Evolutionary conservation across 257 asterid species (phyloP).

Genomic region (Salvia splendens): DNA sequence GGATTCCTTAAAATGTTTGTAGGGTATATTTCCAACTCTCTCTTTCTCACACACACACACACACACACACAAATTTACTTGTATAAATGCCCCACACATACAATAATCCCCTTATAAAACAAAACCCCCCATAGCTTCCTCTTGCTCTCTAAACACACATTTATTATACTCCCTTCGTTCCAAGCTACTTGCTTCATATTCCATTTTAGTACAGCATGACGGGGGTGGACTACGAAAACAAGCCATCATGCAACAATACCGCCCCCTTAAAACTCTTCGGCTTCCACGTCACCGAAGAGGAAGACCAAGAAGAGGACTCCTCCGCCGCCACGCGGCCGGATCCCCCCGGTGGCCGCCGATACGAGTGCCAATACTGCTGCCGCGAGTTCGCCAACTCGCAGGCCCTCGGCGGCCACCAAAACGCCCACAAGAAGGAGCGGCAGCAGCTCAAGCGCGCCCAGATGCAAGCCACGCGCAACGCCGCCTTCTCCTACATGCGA

Average conservation of each 20-base stretch:
- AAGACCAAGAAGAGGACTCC: slow-evolving; percentile 47
- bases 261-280: slow-evolving; percentile 76
- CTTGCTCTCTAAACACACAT: slow-evolving; percentile 8
- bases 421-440: slow-evolving; percentile 95
- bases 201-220: slow-evolving; percentile 46
- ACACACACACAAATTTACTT: slow-evolving; percentile 19
- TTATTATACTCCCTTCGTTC: no score
- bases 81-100: slow-evolving; percentile 82
- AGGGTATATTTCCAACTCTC: slow-evolving; percentile 52
- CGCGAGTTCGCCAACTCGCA: slow-evolving; percentile 97
- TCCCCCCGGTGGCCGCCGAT: slow-evolving; percentile 54
- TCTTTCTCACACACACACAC: slow-evolving; percentile 36
- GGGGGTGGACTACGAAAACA: slow-evolving; percentile 53
- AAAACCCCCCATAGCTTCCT: slow-evolving; percentile 25
- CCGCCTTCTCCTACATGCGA: slow-evolving; percentile 87
- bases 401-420: slow-evolving; percentile 94
- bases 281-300: slow-evolving; percentile 65
- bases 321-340: no score
- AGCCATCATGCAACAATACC: slow-evolving; percentile 45
- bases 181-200: no score
- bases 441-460: slow-evolving; percentile 93
- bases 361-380: slow-evolving; percentile 95
- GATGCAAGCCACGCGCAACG: slow-evolving; percentile 80
- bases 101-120: slow-evolving; percentile 43
- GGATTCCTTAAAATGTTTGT: slow-evolving; percentile 64